Evolutionary conservation across 2,329 filamentous ascomycete genomes (phyloP), one percentile per base, ranked within the genome.

Genomic region (Emmonsiellopsis sp.): DNA sequence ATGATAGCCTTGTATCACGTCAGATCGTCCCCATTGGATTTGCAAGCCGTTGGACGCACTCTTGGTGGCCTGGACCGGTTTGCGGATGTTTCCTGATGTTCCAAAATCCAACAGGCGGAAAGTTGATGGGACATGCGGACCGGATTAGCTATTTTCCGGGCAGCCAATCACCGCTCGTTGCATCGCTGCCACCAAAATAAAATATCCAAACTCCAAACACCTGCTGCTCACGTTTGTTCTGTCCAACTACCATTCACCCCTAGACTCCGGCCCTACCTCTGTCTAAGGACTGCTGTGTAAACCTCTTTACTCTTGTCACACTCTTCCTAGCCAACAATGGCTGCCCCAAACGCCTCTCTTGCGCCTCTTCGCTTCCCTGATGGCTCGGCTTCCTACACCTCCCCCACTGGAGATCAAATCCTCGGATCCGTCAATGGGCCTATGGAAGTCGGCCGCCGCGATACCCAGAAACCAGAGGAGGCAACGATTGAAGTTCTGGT

Each of bases 371-470:
- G 55, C 31, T 70, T 70, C 51, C 60, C 69, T 51, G 70, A 73
- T 54, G 71, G 71, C 34, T 73, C 71, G 26, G 68, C 70, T 20
- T 65, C 66, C 43, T 73, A 72, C 59, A 67, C 65, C 59, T 73
- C 70, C 46, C 69, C 69, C 13, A 61, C 63, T 8, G 87, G 89
- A 48, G 95, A 90, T 70, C 85, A 84, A 44, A 80, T 97, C 59
- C 81, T 94, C 52, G 87, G 86, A 53, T 85, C 89, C 11, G 89
- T 95, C 60, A 97, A 95, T 71, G 93, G 92, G 0, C 93, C 93
- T 13, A 82, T 97, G 61, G 93, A 98, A 74, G 89, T 92, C 11
- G 70, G 84, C 62, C 82, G 91, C 63, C 83, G 89, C 63, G 92
- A 98, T 67, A 65, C 70, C 26, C 89, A 97, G 69, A 82, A 93